Percentiles rank a stretch among this genome's conserved stretches.
Conservation (phyloP, 345 rosid species). For the Salix brachista region DNA sequence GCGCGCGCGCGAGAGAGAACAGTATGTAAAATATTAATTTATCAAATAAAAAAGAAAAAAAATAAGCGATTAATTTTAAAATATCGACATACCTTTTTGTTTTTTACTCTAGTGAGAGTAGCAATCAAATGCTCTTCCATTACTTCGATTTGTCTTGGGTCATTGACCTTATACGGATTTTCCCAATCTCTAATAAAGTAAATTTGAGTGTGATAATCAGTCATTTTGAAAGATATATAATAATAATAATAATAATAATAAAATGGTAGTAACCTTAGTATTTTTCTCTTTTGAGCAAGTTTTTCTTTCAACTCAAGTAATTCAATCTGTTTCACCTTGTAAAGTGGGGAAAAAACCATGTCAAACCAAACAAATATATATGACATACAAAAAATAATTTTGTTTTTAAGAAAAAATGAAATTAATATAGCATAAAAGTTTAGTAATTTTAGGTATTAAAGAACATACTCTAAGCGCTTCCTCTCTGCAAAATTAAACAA, state of each 20-base stretch:
- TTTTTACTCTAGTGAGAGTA: conserved; percentile 6
- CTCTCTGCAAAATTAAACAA: conserved; percentile 6
- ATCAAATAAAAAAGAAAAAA: too few relatives aligned
- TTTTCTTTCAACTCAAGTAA: conserved; percentile 13
- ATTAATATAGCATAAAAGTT: too few relatives aligned
- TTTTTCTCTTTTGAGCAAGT: conserved; percentile 17
- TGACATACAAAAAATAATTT: too few relatives aligned
- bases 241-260: too few relatives aligned
- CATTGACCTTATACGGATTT: conserved; percentile 15
- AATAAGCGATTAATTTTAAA: neutral
- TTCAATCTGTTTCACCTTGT: conserved; percentile 9
- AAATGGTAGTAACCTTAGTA: conserved; percentile 18
- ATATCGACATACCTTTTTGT: neutral
- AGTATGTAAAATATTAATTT: too few relatives aligned
- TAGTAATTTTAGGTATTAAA: neutral
- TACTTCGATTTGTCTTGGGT: conserved; percentile 3
- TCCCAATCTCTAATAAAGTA: conserved; percentile 20
- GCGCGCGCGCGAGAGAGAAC: too few relatives aligned
- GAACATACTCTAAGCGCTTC: conserved; percentile 12
- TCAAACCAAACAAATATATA: too few relatives aligned
- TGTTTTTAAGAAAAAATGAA: too few relatives aligned
- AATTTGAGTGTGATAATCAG: neutral
- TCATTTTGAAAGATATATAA: neutral
- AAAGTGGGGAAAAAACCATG: neutral
- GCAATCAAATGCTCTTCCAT: conserved; percentile 31